Percentiles rank a stretch among this genome's conserved stretches.
Evolutionary conservation across 2,329 filamentous ascomycete species (phyloP).

Genomic region (Dactylellina cionopaga): DNA sequence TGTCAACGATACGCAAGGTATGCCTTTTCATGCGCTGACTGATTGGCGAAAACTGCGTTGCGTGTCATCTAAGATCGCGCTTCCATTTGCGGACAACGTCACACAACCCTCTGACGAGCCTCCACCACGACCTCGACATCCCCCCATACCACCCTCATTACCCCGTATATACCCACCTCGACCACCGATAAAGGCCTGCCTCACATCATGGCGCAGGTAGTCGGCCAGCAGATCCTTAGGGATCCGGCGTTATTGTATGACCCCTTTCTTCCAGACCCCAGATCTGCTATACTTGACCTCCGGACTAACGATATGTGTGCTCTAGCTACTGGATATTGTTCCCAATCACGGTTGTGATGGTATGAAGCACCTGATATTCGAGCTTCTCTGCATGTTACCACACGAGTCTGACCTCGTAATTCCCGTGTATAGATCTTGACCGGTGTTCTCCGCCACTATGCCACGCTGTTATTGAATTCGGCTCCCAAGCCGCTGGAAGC

Average conservation of each 20-base stretch:
- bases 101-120: slow-evolving; percentile 14
- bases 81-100: slow-evolving; percentile 30
- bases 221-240: slow-evolving; percentile 94
- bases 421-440: slow-evolving; percentile 76
- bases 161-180: not conserved
- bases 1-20: too few species aligned
- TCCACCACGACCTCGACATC: slow-evolving; percentile 16
- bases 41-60: slow-evolving; percentile 22
- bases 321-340: slow-evolving; percentile 97
- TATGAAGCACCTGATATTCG: slow-evolving; percentile 59
- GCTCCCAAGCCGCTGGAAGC: slow-evolving; percentile 83
- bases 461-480: slow-evolving; percentile 85
- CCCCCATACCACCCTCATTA: not conserved
- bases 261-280: not conserved
- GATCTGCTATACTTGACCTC: slow-evolving; percentile 22
- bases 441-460: slow-evolving; percentile 94
- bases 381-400: not conserved
- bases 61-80: slow-evolving; percentile 8
- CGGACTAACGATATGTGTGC: slow-evolving; percentile 53
- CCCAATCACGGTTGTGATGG: slow-evolving; percentile 97
- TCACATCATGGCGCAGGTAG: slow-evolving; percentile 78
- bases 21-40: not conserved
- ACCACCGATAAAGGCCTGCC: not conserved
- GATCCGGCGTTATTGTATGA: slow-evolving; percentile 97
- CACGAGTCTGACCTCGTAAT: not conserved